Conservation (phyloP, 2,329 filamentous ascomycete genomes). For the Aspergillus sp. region DNA sequence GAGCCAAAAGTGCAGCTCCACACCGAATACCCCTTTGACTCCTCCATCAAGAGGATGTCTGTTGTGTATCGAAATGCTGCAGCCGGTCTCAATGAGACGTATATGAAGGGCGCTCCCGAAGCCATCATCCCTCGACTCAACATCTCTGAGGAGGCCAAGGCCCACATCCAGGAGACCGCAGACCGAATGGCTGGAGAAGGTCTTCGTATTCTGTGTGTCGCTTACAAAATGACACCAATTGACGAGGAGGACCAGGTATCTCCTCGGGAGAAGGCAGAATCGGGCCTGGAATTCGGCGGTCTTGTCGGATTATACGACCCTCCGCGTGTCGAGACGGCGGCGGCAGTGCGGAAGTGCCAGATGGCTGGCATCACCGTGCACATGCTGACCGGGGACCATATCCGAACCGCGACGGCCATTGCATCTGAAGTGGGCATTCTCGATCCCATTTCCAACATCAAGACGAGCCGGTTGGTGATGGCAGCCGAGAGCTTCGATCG, state of each 20-base stretch:
- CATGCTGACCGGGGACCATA: slow-evolving; percentile 59
- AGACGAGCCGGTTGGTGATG: slow-evolving; percentile 48
- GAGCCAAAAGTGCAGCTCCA: slow-evolving; percentile 17
- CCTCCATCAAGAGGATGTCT: slow-evolving; percentile 65
- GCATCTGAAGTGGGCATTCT: slow-evolving; percentile 59
- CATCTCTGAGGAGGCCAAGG: slow-evolving; percentile 19
- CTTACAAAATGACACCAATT: slow-evolving; percentile 36
- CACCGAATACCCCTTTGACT: slow-evolving; percentile 66
- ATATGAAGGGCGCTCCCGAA: slow-evolving; percentile 64
- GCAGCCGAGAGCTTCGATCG: slow-evolving; percentile 57
- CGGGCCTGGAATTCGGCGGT: slow-evolving; percentile 56
- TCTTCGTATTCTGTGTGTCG: slow-evolving; percentile 60
- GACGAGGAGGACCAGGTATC: slow-evolving; percentile 29
- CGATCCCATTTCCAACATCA: slow-evolving; percentile 42
- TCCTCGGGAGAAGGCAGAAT: slow-evolving; percentile 52
- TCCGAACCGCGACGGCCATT: slow-evolving; percentile 57
- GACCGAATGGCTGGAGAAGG: slow-evolving; percentile 60
- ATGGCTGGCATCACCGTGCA: slow-evolving; percentile 58
- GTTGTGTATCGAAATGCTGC: slow-evolving; percentile 52
- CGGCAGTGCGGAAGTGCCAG: slow-evolving; percentile 53
- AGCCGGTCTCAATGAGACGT: slow-evolving; percentile 41
- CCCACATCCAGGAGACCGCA: slow-evolving; percentile 35
- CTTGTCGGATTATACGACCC: slow-evolving; percentile 63
- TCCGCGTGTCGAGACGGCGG: slow-evolving; percentile 58
- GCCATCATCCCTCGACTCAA: slow-evolving; percentile 46